These are phyloP conservation scores for Irpex sp. DNA, from an alignment of 1,284 basidiomycete genomes.

Conservation along the genomic window DNA sequence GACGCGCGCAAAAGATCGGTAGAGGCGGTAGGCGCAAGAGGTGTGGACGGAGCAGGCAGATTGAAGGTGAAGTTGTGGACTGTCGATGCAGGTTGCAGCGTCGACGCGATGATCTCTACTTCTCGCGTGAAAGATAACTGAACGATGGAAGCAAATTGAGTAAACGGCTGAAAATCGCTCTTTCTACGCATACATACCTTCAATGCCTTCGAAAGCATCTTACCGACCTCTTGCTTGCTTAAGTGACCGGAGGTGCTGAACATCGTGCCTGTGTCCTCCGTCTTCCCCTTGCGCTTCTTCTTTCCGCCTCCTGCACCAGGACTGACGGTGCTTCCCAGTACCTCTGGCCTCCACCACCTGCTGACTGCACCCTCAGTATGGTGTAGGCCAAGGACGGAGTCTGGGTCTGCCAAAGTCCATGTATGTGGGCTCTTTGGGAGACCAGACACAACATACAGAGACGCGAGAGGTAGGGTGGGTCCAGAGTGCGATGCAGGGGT, in stretches of 20 bases:
- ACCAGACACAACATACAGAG: slow-evolving; percentile 81
- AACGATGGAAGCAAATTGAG: slow-evolving; percentile 3
- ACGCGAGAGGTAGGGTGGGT: slow-evolving; percentile 74
- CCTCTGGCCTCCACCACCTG: slow-evolving; percentile 93
- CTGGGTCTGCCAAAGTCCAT: slow-evolving; percentile 93
- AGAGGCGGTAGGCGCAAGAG: slow-evolving; percentile 63
- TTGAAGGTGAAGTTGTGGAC: slow-evolving; percentile 92
- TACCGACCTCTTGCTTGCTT: slow-evolving; percentile 79
- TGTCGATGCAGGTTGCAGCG: slow-evolving; percentile 86
- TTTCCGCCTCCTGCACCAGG: slow-evolving; percentile 72
- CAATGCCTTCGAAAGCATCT: slow-evolving; percentile 86
- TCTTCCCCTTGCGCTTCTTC: slow-evolving; percentile 48
- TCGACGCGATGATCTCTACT: slow-evolving; percentile 92
- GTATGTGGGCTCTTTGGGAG: slow-evolving; percentile 83
- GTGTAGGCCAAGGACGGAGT: slow-evolving; percentile 79
- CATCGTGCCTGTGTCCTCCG: slow-evolving; percentile 40
- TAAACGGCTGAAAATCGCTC: neutral
- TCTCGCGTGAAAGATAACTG: slow-evolving; percentile 87
- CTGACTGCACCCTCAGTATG: slow-evolving; percentile 87
- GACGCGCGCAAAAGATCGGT: slow-evolving; percentile 72
- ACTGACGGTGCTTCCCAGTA: slow-evolving; percentile 84
- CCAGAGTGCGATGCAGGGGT: slow-evolving; percentile 39
- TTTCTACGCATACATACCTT: slow-evolving; percentile 52
- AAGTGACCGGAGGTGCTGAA: slow-evolving; percentile 71
- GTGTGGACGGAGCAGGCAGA: slow-evolving; percentile 69